Percentiles rank a stretch among this genome's conserved stretches.
Conservation (phyloP, 2,329 filamentous ascomycete species). For the Claviceps africana region DNA sequence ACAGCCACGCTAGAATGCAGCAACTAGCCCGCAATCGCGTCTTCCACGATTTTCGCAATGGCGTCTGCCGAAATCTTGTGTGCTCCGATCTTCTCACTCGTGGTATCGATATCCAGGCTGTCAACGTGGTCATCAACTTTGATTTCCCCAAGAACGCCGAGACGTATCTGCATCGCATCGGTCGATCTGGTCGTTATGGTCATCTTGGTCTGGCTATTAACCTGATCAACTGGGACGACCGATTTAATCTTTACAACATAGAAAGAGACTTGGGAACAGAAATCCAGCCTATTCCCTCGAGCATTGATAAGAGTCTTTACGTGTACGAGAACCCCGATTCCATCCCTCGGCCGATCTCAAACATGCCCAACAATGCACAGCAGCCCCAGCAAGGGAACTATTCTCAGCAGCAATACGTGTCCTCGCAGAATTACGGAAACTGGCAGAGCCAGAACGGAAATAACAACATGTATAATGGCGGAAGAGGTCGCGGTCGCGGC, state of each 20-base stretch:
- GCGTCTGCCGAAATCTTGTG: slow-evolving; percentile 92
- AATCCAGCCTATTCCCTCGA: slow-evolving; percentile 87
- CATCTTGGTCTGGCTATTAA: slow-evolving; percentile 97
- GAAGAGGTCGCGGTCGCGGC: slow-evolving; percentile 22
- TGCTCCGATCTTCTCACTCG: slow-evolving; percentile 95
- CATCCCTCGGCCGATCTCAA: slow-evolving; percentile 68
- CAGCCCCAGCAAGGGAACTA: slow-evolving; percentile 15
- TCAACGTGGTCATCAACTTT: slow-evolving; percentile 99
- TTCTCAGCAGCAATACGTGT: slow-evolving; percentile 7
- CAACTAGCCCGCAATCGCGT: slow-evolving; percentile 95
- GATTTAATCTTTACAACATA: slow-evolving; percentile 97
- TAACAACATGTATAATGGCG: slow-evolving; percentile 21
- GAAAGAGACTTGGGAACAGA: slow-evolving; percentile 95
- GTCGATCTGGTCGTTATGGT: slow-evolving; percentile 91
- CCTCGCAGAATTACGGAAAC: slow-evolving; percentile 21
- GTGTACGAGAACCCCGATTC: slow-evolving; percentile 94
- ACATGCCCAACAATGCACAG: slow-evolving; percentile 23
- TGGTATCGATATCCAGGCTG: slow-evolving; percentile 98
- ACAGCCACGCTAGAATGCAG: slow-evolving; percentile 96
- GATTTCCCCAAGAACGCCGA: slow-evolving; percentile 99
- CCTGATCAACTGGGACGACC: slow-evolving; percentile 98
- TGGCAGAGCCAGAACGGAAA: slow-evolving; percentile 27
- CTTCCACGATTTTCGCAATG: slow-evolving; percentile 98
- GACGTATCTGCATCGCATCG: slow-evolving; percentile 96
- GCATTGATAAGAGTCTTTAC: slow-evolving; percentile 95